These are phyloP conservation scores for Pichia norvegensis DNA, from an alignment of 1,139 yeast species.

Conservation along the genomic window DNA sequence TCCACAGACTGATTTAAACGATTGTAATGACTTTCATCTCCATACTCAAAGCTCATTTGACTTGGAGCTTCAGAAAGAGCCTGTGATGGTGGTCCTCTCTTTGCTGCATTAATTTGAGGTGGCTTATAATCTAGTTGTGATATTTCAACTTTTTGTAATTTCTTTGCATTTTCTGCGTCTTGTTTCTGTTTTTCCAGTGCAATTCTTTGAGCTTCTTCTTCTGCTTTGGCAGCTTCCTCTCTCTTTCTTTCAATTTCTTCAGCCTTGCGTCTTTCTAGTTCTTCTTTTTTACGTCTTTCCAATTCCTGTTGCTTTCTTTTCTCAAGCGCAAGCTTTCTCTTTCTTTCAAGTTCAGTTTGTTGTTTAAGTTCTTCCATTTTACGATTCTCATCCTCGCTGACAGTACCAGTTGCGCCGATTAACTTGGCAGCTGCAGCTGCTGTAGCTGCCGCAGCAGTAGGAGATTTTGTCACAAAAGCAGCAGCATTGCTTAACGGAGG, in stretches of 20 bases:
- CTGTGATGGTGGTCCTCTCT: constrained; percentile 11
- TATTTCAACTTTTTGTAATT: background rate
- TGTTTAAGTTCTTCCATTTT: background rate
- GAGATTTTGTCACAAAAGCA: background rate
- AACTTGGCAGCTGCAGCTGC: constrained; percentile 6
- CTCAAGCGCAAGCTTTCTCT: constrained; percentile 7
- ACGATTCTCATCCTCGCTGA: background rate
- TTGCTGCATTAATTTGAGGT: background rate
- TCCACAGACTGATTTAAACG: constrained; percentile 3
- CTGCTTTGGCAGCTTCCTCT: constrained; percentile 8
- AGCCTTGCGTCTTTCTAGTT: constrained; percentile 7
- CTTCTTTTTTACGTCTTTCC: constrained; percentile 9
- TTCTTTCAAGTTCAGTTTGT: constrained; percentile 1
- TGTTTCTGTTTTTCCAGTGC: background rate
- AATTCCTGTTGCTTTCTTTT: constrained; percentile 10
- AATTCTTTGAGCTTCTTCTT: background rate
- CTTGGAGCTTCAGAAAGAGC: constrained; percentile 10
- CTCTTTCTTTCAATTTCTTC: constrained; percentile 5
- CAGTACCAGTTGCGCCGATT: constrained; percentile 1
- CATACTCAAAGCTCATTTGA: constrained; percentile 12
- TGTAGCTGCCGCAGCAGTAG: constrained; percentile 7
- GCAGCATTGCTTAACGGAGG: background rate
- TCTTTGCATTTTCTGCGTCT: background rate
- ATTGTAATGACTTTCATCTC: constrained; percentile 9
- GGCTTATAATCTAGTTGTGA: background rate